Conservation (phyloP, 2,329 filamentous ascomycete genomes). For the Zalaria obscura region DNA sequence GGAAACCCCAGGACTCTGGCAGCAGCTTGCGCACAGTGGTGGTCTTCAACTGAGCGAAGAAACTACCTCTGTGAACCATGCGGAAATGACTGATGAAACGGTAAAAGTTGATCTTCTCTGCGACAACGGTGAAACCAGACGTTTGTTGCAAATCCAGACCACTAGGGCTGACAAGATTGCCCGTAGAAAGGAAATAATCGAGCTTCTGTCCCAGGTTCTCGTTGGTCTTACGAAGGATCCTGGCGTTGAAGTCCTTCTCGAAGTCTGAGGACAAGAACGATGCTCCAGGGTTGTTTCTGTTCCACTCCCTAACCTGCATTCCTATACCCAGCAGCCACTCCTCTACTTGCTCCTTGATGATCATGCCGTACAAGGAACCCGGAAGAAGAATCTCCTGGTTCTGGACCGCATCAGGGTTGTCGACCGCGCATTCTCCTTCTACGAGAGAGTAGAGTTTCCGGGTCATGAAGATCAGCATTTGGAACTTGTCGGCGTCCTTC, state of each 20-base stretch:
- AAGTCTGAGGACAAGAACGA: constrained; percentile 67
- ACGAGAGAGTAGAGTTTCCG: constrained; percentile 88
- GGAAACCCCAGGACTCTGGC: constrained; percentile 94
- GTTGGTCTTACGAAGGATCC: constrained; percentile 67
- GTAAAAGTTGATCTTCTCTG: constrained; percentile 97
- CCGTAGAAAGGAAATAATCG: constrained; percentile 93
- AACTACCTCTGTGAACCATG: constrained; percentile 97
- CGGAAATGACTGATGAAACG: constrained; percentile 98
- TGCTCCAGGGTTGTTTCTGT: constrained; percentile 33
- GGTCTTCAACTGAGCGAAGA: constrained; percentile 95
- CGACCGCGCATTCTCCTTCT: constrained; percentile 79
- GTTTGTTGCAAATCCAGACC: constrained; percentile 90
- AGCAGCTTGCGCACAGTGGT: constrained; percentile 91
- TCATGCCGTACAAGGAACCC: constrained; percentile 87
- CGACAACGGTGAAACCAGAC: constrained; percentile 89
- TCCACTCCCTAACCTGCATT: constrained; percentile 33
- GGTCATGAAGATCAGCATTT: constrained; percentile 88
- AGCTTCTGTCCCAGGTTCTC: constrained; percentile 77
- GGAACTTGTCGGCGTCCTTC: constrained; percentile 86
- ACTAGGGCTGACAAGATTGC: constrained; percentile 80
- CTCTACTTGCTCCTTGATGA: constrained; percentile 86
- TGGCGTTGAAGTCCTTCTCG: constrained; percentile 60
- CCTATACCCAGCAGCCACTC: constrained; percentile 64
- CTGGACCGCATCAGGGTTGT: constrained; percentile 93
- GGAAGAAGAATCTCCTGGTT: constrained; percentile 92